These are phyloP conservation scores for Melocanna baccifera DNA, from an alignment of 176 grass and related monocot species.

Conservation along the genomic window DNA sequence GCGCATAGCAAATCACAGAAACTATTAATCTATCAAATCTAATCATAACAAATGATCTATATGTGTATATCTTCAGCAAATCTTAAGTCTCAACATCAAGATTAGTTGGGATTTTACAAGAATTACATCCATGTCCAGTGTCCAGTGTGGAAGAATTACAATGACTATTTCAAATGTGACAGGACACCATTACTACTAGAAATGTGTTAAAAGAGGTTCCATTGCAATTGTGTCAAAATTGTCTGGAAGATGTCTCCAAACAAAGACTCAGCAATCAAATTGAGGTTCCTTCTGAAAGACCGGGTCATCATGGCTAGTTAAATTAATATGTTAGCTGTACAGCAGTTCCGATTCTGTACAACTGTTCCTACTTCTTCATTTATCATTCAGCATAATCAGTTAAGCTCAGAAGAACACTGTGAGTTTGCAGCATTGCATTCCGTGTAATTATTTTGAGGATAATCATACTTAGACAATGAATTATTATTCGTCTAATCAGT, in stretches of 20 bases:
- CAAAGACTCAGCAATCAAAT: background rate
- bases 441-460: no score
- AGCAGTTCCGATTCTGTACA: no score
- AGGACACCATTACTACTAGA: background rate
- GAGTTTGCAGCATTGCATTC: slow-evolving; percentile 13
- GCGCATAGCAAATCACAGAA: background rate
- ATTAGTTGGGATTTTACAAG: background rate
- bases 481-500: no score
- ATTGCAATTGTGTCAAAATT: slow-evolving; percentile 29
- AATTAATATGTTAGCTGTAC: slow-evolving; percentile 37
- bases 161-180: background rate
- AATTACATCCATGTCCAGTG: background rate
- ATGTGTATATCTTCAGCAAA: background rate
- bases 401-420: background rate
- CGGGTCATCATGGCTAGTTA: slow-evolving; percentile 12
- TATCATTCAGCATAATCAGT: slow-evolving; percentile 25
- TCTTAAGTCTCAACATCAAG: background rate
- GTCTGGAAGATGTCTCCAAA: background rate
- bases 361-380: slow-evolving; percentile 13
- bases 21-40: background rate
- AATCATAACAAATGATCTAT: background rate
- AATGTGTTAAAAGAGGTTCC: slow-evolving; percentile 5
- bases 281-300: slow-evolving; percentile 9
- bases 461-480: no score
- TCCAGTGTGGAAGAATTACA: background rate